Conservation (phyloP, 495 filamentous ascomycete species). For the Aspergillus homomorphus region DNA sequence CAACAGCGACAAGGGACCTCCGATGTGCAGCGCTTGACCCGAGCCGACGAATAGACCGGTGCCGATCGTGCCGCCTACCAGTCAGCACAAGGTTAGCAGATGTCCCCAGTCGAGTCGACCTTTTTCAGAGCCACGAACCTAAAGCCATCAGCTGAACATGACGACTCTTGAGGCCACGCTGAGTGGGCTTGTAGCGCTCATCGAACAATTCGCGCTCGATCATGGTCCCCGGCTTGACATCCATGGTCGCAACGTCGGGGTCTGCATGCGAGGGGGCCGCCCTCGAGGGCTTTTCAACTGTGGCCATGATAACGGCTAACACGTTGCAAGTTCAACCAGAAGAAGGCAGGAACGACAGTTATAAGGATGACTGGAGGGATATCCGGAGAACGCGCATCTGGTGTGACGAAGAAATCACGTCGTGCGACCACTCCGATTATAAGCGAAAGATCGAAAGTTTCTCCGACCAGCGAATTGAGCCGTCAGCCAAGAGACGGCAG, state of each 20-base stretch:
- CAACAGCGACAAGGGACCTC: slow-evolving; percentile 61
- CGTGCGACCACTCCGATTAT: background rate
- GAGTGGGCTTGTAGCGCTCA: slow-evolving; percentile 37
- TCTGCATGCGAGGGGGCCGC: background rate
- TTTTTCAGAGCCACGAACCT: background rate
- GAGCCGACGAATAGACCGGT: slow-evolving; percentile 57
- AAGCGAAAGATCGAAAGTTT: background rate
- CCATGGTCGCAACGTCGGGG: background rate
- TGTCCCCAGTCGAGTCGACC: too few relatives aligned
- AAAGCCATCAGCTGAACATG: slow-evolving; percentile 68
- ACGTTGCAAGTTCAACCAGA: background rate
- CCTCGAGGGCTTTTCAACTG: slow-evolving; percentile 6
- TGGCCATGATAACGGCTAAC: background rate
- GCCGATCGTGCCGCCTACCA: slow-evolving; percentile 60
- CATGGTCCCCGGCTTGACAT: slow-evolving; percentile 19
- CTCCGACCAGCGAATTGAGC: background rate
- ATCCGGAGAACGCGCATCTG: background rate
- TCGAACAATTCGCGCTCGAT: slow-evolving; percentile 40
- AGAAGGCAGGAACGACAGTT: background rate
- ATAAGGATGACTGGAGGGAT: background rate
- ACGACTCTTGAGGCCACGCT: slow-evolving; percentile 48
- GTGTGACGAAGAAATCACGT: background rate
- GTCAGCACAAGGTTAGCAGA: background rate
- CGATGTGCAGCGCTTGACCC: slow-evolving; percentile 56
- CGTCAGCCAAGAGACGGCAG: background rate